Evolutionary conservation across 2,329 filamentous ascomycete genomes (phyloP).

Genomic region (Ambrosiella beaveri): DNA sequence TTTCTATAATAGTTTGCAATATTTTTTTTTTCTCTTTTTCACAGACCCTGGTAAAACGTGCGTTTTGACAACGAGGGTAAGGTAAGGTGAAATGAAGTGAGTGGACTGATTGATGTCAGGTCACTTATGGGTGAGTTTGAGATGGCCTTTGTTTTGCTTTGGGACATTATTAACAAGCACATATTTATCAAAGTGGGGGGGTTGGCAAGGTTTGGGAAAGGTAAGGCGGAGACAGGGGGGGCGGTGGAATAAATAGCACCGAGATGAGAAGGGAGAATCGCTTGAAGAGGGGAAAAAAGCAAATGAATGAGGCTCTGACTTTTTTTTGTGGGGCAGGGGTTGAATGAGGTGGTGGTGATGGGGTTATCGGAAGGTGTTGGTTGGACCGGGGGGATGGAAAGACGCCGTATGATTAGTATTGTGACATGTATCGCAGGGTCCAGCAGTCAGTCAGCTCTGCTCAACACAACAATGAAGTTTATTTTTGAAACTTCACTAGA

Average conservation of each 20-base stretch:
- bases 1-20: too few relatives aligned
- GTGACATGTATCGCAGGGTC: not conserved
- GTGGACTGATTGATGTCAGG: constrained; percentile 5
- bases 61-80: too few relatives aligned
- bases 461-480: not conserved
- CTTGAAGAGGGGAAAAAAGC: not conserved
- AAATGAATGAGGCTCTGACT: not conserved
- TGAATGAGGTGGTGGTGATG: not conserved
- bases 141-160: not conserved
- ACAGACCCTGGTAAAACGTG: too few relatives aligned
- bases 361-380: not conserved
- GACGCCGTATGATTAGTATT: not conserved
- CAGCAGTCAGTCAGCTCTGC: not conserved
- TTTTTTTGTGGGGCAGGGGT: not conserved
- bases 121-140: not conserved
- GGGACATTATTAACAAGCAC: not conserved
- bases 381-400: not conserved
- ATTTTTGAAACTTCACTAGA: too few relatives aligned
- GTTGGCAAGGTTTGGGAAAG: not conserved
- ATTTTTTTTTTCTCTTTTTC: too few relatives aligned
- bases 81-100: too few relatives aligned
- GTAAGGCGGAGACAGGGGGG: not conserved
- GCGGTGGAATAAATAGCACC: not conserved
- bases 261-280: not conserved
- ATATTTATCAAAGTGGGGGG: not conserved